These are phyloP conservation scores for Lotmaria passim DNA, from an alignment of 208 protist genomes.

Conservation along the genomic window DNA sequence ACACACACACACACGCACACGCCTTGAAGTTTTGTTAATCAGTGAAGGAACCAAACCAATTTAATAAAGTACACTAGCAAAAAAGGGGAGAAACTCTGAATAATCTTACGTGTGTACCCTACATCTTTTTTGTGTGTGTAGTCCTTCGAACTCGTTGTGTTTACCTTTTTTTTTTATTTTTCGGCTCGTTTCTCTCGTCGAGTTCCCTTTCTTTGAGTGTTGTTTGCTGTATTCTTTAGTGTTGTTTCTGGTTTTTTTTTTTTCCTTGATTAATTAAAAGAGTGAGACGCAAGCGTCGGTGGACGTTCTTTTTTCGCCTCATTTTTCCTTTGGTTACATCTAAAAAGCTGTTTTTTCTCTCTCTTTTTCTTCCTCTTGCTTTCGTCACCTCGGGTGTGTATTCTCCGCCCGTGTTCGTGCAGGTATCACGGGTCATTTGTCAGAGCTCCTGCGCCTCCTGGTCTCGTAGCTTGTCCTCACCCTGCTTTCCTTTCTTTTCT, in stretches of 20 bases:
- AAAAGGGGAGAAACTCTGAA: too few relatives aligned
- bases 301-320: too few relatives aligned
- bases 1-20: too few relatives aligned
- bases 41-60: too few relatives aligned
- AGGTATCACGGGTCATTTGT: too few relatives aligned
- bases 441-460: too few relatives aligned
- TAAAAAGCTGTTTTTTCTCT: constrained; percentile 7
- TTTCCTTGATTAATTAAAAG: not conserved
- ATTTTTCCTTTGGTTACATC: not conserved
- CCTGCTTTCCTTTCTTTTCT: constrained; percentile 7
- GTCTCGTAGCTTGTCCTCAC: too few relatives aligned
- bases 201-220: not conserved
- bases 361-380: constrained; percentile 13
- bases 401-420: too few relatives aligned
- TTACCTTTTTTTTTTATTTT: constrained; percentile 1
- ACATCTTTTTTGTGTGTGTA: not conserved
- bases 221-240: not conserved
- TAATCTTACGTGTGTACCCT: too few relatives aligned
- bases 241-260: not conserved
- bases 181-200: not conserved
- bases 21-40: too few relatives aligned
- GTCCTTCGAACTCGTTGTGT: not conserved
- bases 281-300: not conserved
- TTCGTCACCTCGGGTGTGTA: too few relatives aligned
- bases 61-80: too few relatives aligned